phyloP scores from a whole-genome alignment of 371 early-diverging fungal species.

The Mortierella sp. region DNA sequence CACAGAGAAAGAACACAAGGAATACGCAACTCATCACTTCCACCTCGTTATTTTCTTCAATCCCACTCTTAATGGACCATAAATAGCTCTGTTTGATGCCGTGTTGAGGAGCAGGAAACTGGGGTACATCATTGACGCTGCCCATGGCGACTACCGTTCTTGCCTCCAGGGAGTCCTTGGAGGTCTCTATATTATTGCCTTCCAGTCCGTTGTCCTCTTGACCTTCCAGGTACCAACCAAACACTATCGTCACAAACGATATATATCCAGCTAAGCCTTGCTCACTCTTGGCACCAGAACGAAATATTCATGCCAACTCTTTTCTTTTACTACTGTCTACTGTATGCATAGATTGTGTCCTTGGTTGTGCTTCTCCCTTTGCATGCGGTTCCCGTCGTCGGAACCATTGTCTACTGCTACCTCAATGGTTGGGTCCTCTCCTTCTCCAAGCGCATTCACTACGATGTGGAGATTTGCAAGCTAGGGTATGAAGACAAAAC shows the following conservation, averaged over 20 bases:
- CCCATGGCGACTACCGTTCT: constrained; percentile 53
- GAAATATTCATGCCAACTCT: background rate
- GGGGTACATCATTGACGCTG: constrained; percentile 48
- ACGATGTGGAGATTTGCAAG: constrained; percentile 73
- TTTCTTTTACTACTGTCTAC: background rate
- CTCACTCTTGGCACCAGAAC: background rate
- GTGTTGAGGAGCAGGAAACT: constrained; percentile 48
- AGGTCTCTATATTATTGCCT: constrained; percentile 42
- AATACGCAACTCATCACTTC: background rate
- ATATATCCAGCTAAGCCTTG: background rate
- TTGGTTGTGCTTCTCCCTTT: constrained; percentile 74
- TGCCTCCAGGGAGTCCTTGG: constrained; percentile 46
- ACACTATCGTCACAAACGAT: background rate
- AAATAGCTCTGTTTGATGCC: constrained; percentile 48
- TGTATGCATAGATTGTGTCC: constrained; percentile 60
- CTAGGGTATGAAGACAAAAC: constrained; percentile 25
- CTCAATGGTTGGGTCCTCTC: constrained; percentile 73
- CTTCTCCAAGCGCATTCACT: constrained; percentile 70
- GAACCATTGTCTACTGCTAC: constrained; percentile 71
- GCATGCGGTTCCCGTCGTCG: constrained; percentile 74
- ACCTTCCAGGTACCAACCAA: constrained; percentile 34
- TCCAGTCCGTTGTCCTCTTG: constrained; percentile 53
- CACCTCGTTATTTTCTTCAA: background rate
- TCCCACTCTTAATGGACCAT: background rate
- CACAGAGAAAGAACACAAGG: background rate